Base-by-base conservation (phyloP, 345 rosid genomes). In the Psidium guajava region DNA sequence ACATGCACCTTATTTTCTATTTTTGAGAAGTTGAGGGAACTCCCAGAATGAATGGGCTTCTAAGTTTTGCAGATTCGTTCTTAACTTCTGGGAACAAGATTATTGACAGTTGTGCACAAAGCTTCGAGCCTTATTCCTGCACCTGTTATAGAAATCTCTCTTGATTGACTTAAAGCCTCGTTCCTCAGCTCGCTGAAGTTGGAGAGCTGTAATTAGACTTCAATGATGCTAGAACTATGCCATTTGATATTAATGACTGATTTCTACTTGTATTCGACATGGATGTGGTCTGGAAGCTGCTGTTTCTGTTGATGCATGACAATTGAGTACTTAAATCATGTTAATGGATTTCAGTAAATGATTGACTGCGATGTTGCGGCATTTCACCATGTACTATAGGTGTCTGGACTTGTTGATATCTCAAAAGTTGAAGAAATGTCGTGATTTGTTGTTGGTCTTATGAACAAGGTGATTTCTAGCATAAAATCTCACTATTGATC, bases 1-100 rank as follows among this genome's bases (percentile, higher is more conserved):
- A 86, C 42, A 86, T 36, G 80, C 80, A 18, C 80, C 24, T 69
- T 1, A 36, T 5, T 82, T 28, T 42, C 57, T 27, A 54, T 61
- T 82, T 81, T 87, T 55, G n/a, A 82, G 83, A 57, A 54, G 82
- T 88, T 82, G 51, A 82, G 56, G 24, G 87, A 80, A 82, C 84
- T 40, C 49, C 80, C 54, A 47, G 50, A 44, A 27, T 82, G 58
- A 47, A 80, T 83, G 83, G 82, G 84, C 81, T 82, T 52, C 49
- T 32, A 40, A 69, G 42, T 36, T 32, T 88, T 51, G 55, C 87
- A 53, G 55, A 85, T 83, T 55, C 83, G 54, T 73, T 82, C 85
- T 55, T 47, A 82, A n/a, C 85, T 64, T 81, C 52, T 82, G 55
- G 42, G 81, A 77, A 87, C 69, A 59, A 32, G 82, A 16, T 84